Base-by-base conservation (phyloP, 345 rosid species). In the Eucalyptus cloeziana region DNA sequence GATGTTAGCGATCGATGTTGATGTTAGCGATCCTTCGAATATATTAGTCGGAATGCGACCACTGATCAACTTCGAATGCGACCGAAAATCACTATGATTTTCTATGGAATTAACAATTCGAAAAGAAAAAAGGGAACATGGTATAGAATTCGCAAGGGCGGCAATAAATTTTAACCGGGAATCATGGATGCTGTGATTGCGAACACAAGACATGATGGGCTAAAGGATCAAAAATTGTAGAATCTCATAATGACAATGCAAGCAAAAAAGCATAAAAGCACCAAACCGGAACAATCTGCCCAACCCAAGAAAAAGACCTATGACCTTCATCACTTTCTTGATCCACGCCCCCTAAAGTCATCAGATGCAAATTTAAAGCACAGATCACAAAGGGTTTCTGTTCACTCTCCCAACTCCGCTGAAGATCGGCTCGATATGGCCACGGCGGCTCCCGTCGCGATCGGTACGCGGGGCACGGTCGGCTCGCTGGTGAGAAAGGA, bases 401-500 rank as follows among this genome's bases (percentile, higher is more conserved):
- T 40, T 76, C 85, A 10, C 47, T 76, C 85, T 40, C 85, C 85
- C 85, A 43, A 21, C 85, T 76, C 15, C 47, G 6, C 83, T 3
- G 27, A 3, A 37, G 83, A 37, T 76, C 25, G 85, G 21, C 85
- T 24, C 1, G 30, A 27, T 1, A 86, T 52, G 87, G 87, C 87
- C 40, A 56, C 37, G 27, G 43, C 13, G 8, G 89, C 51, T 54
- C 89, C 90, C 13, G 92, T 94, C 24, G 95, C 96, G 17, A 92
- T 96, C 58, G 99, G 99, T 45, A 95, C 97, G 13, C 90, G 95
- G 90, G 99, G 99, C 88, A 96, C 96, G 1, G 93, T 96, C 8
- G 99, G 97, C 90, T 95, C 97, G 16, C 95, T 96, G 22, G 93
- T 96, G 14, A 94, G 94, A 91, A 95, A 91, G 91, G 99, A 96